Evolutionary conservation across 306 rosid species (phyloP).

Genomic region (Quercus parvula): DNA sequence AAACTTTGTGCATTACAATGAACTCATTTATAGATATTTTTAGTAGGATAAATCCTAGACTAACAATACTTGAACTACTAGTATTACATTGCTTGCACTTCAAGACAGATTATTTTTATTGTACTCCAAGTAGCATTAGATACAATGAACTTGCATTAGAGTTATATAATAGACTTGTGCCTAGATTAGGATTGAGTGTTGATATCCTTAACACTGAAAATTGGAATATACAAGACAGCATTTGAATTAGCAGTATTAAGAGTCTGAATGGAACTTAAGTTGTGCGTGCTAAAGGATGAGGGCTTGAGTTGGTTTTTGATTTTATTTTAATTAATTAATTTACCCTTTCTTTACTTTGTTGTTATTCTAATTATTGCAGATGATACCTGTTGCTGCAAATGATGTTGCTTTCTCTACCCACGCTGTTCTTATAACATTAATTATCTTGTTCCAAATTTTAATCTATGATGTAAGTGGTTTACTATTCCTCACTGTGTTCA

Average conservation of each 20-base stretch:
- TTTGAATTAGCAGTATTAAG: neutral
- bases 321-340: neutral
- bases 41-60: no score
- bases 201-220: neutral
- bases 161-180: no score
- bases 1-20: no score
- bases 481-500: neutral
- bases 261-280: neutral
- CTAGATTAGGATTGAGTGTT: no score
- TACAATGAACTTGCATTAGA: no score
- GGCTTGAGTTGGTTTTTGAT: neutral
- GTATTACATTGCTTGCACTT: no score
- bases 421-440: slow-evolving; percentile 75
- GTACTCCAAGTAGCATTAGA: no score
- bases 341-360: neutral
- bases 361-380: slow-evolving; percentile 45
- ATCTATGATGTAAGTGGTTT: slow-evolving; percentile 63
- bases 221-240: neutral
- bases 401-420: slow-evolving; percentile 93
- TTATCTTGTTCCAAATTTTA: slow-evolving; percentile 65
- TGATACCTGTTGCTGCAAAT: slow-evolving; percentile 97
- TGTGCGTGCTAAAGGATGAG: neutral
- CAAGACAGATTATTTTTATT: no score
- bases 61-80: no score
- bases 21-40: no score